Percentiles rank a stretch among this genome's conserved stretches.
Evolutionary conservation across 2,329 filamentous ascomycete genomes (phyloP).

Genomic region (Penicillium freii): DNA sequence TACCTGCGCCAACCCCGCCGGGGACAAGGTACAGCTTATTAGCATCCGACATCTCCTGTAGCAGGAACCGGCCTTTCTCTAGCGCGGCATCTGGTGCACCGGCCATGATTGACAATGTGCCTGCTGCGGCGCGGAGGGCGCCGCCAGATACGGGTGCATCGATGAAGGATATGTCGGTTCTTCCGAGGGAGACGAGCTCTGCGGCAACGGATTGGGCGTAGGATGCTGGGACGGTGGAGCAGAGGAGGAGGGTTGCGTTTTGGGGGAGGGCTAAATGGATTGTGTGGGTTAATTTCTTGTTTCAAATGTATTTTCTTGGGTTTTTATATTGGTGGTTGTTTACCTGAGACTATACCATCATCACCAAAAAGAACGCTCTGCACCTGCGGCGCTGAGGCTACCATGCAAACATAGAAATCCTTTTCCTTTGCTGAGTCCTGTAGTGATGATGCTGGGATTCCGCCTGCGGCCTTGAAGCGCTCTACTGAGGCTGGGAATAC

Average conservation of each 20-base stretch:
- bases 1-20: slow-evolving; percentile 59
- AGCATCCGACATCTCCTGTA: slow-evolving; percentile 60
- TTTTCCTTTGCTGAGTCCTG: slow-evolving; percentile 60
- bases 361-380: slow-evolving; percentile 64
- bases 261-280: slow-evolving; percentile 48
- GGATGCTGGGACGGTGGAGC: slow-evolving; percentile 67
- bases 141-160: slow-evolving; percentile 74
- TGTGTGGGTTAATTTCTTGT: neutral
- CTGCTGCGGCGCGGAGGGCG: slow-evolving; percentile 64
- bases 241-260: slow-evolving; percentile 62
- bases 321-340: neutral
- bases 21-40: slow-evolving; percentile 62
- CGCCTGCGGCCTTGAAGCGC: slow-evolving; percentile 63
- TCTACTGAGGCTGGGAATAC: slow-evolving; percentile 66
- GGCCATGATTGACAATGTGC: slow-evolving; percentile 74
- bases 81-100: slow-evolving; percentile 59
- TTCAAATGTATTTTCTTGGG: neutral
- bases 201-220: slow-evolving; percentile 62
- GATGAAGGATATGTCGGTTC: slow-evolving; percentile 64
- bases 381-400: slow-evolving; percentile 69
- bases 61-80: slow-evolving; percentile 55
- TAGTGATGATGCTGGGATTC: slow-evolving; percentile 58
- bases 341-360: slow-evolving; percentile 46
- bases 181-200: slow-evolving; percentile 54
- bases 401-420: slow-evolving; percentile 69